Evolutionary conservation across 768 basidiomycete species (phyloP), one percentile per base, ranked within the genome.

Genomic region (Galerina marginata): DNA sequence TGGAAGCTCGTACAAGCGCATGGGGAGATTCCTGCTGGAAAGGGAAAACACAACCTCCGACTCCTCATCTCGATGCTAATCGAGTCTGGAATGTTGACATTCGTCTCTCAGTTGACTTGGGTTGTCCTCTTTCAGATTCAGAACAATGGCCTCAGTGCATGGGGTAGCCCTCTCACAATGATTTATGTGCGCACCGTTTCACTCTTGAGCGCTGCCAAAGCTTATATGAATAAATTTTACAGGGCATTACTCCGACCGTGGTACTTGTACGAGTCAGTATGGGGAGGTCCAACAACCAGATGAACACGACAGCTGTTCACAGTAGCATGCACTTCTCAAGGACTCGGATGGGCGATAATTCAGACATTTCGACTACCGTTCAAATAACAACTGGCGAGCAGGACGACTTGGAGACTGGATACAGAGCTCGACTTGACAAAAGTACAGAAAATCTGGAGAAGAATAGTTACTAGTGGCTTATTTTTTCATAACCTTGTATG

Each of bases 171-270:
- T 4, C 37, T 48, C 33, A 46, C 56, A 10, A 47, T 47, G 44
- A 48, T 57, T 6, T 57, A 57, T 38, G 56, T 57, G 20, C 25
- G 56, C 38, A 23, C 16, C 16, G 5, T 36, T 14, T 16, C 29
- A n/a, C n/a, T n/a, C 20, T 16, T 38, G n/a, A 11, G 1, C 23
- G 10, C 15, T 36, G 7, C 9, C 15, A 9, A 6, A 37, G 6
- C 29, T n/a, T 29, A 44, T 9, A 45, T 14, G 14, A 20, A n/a
- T 33, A 4, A 14, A 6, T 9, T 57, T 48, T 37, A 23, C 29
- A 57, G 56, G 56, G 56, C 7, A 57, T 57, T 36, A 47, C 56
- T 10, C 45, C 56, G 16, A 57, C 56, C 16, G 37, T 57, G 12
- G 45, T 57, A 12, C 23, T 57, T 37, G 56, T 57, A 11, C 45